Evolutionary conservation across 768 basidiomycete genomes (phyloP), one percentile per base, ranked within the genome.

Genomic region (Pulveroboletus sp.): DNA sequence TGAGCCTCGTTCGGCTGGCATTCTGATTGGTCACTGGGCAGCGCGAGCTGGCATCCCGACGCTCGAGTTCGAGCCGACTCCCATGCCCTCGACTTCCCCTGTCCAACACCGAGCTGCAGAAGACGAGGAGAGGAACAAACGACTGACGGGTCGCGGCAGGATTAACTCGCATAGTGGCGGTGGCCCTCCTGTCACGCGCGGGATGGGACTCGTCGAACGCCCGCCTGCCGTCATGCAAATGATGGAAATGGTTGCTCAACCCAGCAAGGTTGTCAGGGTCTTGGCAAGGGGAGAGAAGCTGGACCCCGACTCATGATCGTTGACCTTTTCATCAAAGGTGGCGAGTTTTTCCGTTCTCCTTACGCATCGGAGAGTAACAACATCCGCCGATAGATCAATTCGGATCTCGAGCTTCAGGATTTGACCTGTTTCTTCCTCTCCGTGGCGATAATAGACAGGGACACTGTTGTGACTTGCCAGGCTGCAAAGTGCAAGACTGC

Each of bases 261-360:
- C 86, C 7, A 84, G 78, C 65, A 84, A 81, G 54, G 83, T 86
- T 55, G 82, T 91, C 31, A 75, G 88, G 24, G 84, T 92, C 27
- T 79, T 92, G 52, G 86, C 89, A 2, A 80, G 89, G 11, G 89
- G 89, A 30, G 89, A 92, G 76, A 89, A 90, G 67, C 68, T 92
- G 46, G 88, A 92, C 38, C 79, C 78, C 35, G 72, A 66, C 39
- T 54, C 67, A 4, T 70, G 57, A 59, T 7, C 24, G 4, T 40
- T 15, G 28, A 21, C 26, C 31, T 32, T 13, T 8, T 5, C 39
- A 26, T 35, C 45, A 55, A 58, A 59, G 57, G 64, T 63, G 27
- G 0, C 40, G 8, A 31, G 17, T 28, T 14, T 15, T 30, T 43
- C 8, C n/a, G 4, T 15, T 10, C 3, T 4, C 5, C 15, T 18